Evolutionary conservation across 768 basidiomycete genomes (phyloP).

Genomic region (Tricholoma flavovirens): DNA sequence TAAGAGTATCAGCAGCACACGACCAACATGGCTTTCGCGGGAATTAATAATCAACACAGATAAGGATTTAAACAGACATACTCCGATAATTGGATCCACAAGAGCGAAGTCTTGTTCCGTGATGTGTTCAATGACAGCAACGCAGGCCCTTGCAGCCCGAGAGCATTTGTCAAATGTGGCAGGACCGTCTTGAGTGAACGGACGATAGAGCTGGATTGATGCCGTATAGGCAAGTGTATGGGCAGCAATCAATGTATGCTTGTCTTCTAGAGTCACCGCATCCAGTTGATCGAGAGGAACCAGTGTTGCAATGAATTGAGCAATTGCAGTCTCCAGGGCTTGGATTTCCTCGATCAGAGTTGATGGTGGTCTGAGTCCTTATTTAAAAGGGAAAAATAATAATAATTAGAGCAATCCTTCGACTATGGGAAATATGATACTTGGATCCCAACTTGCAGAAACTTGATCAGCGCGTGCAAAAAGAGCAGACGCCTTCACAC

Average conservation of each 20-base stretch:
- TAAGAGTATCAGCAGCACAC: conserved; percentile 57
- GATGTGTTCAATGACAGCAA: conserved; percentile 56
- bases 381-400: conserved; percentile 2
- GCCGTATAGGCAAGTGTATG: conserved; percentile 67
- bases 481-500: conserved; percentile 72
- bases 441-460: conserved; percentile 53
- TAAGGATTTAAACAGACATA: conserved; percentile 31
- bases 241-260: conserved; percentile 49
- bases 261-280: conserved; percentile 49
- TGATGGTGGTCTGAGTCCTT: conserved; percentile 40
- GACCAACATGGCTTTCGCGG: conserved; percentile 63
- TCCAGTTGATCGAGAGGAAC: conserved; percentile 63
- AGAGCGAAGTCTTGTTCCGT: conserved; percentile 60
- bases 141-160: conserved; percentile 54
- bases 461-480: conserved; percentile 63
- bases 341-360: conserved; percentile 54
- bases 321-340: conserved; percentile 56
- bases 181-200: conserved; percentile 54
- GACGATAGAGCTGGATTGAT: conserved; percentile 58
- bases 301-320: conserved; percentile 57
- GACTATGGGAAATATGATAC: conserved; percentile 29
- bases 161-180: conserved; percentile 63
- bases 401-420: conserved; percentile 1
- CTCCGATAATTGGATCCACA: conserved; percentile 75
- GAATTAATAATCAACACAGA: conserved; percentile 5